phyloP scores from a whole-genome alignment of 2,329 filamentous ascomycete genomes.

The Cordyceps fumosorosea region DNA sequence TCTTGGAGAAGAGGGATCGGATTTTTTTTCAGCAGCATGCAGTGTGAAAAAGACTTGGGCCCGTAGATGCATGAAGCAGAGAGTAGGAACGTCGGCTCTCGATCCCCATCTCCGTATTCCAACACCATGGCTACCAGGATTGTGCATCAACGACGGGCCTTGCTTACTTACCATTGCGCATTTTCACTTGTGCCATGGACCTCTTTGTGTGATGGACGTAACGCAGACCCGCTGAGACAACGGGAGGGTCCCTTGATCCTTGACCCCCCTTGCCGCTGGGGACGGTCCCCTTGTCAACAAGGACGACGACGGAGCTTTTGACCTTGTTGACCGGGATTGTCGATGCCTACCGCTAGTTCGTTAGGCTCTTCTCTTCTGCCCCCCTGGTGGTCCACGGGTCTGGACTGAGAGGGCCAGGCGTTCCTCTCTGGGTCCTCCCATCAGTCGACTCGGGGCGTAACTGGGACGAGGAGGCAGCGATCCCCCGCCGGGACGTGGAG shows the following conservation, averaged over 20 bases:
- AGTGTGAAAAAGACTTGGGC: neutral
- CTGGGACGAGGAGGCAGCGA: slow-evolving; percentile 6
- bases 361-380: neutral
- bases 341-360: neutral
- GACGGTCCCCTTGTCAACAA: neutral
- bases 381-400: neutral
- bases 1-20: neutral
- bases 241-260: neutral
- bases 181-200: neutral
- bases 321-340: neutral
- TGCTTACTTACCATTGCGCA: too few relatives aligned
- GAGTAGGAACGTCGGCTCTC: slow-evolving; percentile 1
- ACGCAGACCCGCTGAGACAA: slow-evolving; percentile 2
- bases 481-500: slow-evolving; percentile 3
- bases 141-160: neutral
- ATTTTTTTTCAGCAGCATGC: neutral
- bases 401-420: neutral
- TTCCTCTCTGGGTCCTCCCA: slow-evolving; percentile 3
- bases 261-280: neutral
- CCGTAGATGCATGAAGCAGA: neutral
- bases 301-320: neutral
- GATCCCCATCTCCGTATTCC: slow-evolving; percentile 2
- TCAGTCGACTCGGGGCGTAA: slow-evolving; percentile 1
- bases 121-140: neutral
- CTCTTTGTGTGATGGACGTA: neutral